Conservation (phyloP, 345 rosid genomes). For the Eucalyptus lansdowneana region DNA sequence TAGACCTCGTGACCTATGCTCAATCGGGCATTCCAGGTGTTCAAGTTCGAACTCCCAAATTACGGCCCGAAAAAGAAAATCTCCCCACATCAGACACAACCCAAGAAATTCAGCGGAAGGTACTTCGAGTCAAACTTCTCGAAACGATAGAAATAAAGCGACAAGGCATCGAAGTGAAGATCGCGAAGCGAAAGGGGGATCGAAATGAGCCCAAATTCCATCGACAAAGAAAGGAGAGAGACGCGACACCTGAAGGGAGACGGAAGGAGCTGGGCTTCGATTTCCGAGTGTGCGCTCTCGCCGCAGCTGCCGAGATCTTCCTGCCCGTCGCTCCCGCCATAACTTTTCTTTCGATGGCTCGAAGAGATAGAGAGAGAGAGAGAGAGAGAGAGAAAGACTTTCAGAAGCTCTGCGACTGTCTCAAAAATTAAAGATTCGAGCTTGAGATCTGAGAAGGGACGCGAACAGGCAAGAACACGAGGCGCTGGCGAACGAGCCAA, state of each 20-base stretch:
- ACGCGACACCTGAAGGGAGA: background rate
- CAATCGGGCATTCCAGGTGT: background rate
- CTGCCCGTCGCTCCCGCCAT: slow-evolving; percentile 5
- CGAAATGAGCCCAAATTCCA: background rate
- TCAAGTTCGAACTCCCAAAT: background rate
- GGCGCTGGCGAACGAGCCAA: background rate
- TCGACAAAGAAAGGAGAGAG: background rate
- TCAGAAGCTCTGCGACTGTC: background rate
- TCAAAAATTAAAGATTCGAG: background rate
- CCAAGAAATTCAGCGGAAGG: background rate
- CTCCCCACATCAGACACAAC: background rate
- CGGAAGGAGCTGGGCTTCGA: background rate
- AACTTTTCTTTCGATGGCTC: background rate
- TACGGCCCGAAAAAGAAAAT: background rate
- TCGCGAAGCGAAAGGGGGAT: background rate
- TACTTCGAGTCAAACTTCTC: background rate
- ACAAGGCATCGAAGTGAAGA: background rate
- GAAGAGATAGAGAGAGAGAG: background rate
- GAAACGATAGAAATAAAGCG: background rate
- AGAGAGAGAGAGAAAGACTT: background rate
- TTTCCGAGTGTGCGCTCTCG: slow-evolving; percentile 8
- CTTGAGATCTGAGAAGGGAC: background rate
- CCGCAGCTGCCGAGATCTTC: slow-evolving; percentile 8
- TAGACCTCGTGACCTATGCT: background rate
- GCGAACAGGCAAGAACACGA: background rate